Evolutionary conservation across 2,329 filamentous ascomycete genomes (phyloP).

Genomic region (Gliomastix tumulicola): DNA sequence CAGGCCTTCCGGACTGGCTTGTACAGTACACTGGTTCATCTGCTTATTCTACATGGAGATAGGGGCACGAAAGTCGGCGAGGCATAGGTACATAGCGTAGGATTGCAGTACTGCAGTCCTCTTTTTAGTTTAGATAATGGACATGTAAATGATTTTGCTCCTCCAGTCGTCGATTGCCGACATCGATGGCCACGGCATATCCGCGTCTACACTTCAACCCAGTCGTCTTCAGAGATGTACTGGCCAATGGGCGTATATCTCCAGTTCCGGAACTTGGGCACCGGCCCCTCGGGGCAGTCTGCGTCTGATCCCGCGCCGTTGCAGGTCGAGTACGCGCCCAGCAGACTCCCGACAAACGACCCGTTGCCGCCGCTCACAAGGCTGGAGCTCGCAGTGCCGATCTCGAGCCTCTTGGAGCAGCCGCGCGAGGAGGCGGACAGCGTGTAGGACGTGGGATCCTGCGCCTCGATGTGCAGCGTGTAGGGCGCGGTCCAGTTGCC

Average conservation of each 20-base stretch:
- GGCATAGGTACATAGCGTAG: not conserved
- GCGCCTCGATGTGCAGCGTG: conserved; percentile 21
- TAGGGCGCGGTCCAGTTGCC: conserved; percentile 3
- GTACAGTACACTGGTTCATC: too few relatives aligned
- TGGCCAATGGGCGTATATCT: conserved; percentile 8
- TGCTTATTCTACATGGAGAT: too few relatives aligned
- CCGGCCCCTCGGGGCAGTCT: conserved; percentile 6
- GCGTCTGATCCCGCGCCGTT: conserved; percentile 4
- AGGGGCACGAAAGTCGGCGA: not conserved
- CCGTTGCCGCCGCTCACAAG: conserved; percentile 8
- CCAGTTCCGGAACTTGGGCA: conserved; percentile 6
- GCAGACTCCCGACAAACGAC: conserved; percentile 9
- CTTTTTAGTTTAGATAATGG: too few relatives aligned
- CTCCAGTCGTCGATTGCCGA: too few relatives aligned
- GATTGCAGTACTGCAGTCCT: not conserved
- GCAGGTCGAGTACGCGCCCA: conserved; percentile 8
- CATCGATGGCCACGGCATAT: too few relatives aligned
- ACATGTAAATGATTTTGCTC: too few relatives aligned
- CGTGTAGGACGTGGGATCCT: conserved; percentile 11
- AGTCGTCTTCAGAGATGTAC: conserved; percentile 3
- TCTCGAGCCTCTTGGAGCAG: not conserved
- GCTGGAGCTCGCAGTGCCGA: conserved; percentile 1
- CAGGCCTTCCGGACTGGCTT: too few relatives aligned
- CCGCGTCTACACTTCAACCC: too few relatives aligned
- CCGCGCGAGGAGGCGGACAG: not conserved